A percentile compares a stretch with the other conserved stretches of the same genome.
These are phyloP conservation scores for Dendrocalamus latiflorus DNA, from an alignment of 202 grass and related monocot genomes.

Conservation along the genomic window DNA sequence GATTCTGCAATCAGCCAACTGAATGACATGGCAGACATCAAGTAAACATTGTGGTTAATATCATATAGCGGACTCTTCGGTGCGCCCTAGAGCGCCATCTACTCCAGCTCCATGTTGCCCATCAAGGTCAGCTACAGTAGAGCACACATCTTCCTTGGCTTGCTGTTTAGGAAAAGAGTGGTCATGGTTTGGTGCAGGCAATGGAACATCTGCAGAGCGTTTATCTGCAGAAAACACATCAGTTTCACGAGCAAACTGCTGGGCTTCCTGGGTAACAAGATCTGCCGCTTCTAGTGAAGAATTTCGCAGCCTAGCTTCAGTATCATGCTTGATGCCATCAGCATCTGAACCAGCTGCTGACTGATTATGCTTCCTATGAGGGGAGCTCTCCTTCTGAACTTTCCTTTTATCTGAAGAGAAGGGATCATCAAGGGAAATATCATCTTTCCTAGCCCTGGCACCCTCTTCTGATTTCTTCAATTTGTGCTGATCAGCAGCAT, in stretches of 20 bases:
- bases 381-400: background rate
- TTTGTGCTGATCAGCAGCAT: slow-evolving; percentile 22
- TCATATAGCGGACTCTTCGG: slow-evolving; percentile 31
- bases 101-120: slow-evolving; percentile 27
- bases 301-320: slow-evolving; percentile 6
- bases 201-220: background rate
- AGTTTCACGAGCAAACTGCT: background rate
- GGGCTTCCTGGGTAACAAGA: background rate
- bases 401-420: slow-evolving; percentile 24
- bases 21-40: slow-evolving; percentile 12
- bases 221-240: background rate
- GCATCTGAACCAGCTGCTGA: background rate
- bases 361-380: background rate
- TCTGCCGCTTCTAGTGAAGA: slow-evolving; percentile 18
- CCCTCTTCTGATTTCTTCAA: slow-evolving; percentile 40
- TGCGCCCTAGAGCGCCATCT: slow-evolving; percentile 17
- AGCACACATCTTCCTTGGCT: background rate
- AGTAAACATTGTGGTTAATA: slow-evolving; percentile 12
- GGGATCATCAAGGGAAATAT: slow-evolving; percentile 1
- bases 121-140: slow-evolving; percentile 16
- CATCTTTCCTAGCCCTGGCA: background rate
- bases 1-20: slow-evolving; percentile 28
- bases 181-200: background rate
- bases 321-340: slow-evolving; percentile 6
- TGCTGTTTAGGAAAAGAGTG: background rate